Evolutionary conservation across 257 asterid species (phyloP), one percentile per base, ranked within the genome.

Genomic region (Lavandula angustifolia): DNA sequence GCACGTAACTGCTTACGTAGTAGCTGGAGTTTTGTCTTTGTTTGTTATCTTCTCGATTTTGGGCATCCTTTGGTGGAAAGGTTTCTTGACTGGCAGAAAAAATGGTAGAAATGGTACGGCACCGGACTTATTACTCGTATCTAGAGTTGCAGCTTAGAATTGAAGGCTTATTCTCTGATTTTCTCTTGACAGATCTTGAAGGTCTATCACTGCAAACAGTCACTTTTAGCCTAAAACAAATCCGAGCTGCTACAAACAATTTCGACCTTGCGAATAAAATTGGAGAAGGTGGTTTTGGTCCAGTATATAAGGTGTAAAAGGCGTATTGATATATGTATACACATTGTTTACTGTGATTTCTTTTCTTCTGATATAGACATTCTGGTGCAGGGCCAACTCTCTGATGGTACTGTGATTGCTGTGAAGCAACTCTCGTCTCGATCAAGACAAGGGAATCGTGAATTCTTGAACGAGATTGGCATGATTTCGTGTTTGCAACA

Each of bases 231-330:
- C 69, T 88, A 60, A 92, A 87, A 74, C 95, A 88, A 82, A 83
- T 92, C 62, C 85, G 81, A 81, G 75, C 78, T 54, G 95, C 98
- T n/a, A 92, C 96, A 1, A 83, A 84, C 69, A 82, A 92, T 88
- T 92, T 92, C 44, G 91, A 87, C 67, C 52, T 75, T 34, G 53
- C 76, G 53, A 86, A 86, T 72, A 92, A 88, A 82, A 80, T 92
- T 51, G 98, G 96, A 40, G 98, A 92, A 79, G 98, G 98, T 53
- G 98, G 98, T 73, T 92, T 92, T 47, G 98, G 98, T 51, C 80
- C 98, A 1, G 98, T 92, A 40, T 88, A 79, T 87, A 92, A 87
- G 96, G 95, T 86, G 71, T 9, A n/a, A n/a, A n/a, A n/a, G n/a
- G n/a, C n/a, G n/a, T n/a, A n/a, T n/a, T 58, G 18, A 6, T 12